A percentile compares a stretch with the other conserved stretches of the same genome.
These are phyloP conservation scores for Globisporangium rhizosaccharum DNA, from an alignment of 352 stramenopile genomes.

Conservation along the genomic window DNA sequence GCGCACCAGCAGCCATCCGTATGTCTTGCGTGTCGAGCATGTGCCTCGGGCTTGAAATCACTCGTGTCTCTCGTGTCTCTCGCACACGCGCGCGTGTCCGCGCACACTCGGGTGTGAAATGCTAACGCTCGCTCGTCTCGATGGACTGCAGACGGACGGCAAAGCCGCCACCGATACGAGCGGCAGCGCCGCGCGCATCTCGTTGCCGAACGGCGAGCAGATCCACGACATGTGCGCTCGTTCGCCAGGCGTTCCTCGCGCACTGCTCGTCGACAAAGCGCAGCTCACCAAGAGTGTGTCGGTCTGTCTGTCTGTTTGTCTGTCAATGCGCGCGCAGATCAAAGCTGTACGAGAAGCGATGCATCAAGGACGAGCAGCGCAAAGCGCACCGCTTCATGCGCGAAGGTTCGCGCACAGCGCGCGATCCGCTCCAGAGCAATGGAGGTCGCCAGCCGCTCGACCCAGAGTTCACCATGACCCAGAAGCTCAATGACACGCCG, in stretches of 20 bases:
- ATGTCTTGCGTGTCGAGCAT: background rate
- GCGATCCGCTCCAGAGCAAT: constrained; percentile 15
- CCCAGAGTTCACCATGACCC: constrained; percentile 28
- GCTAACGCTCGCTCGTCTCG: background rate
- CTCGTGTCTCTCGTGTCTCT: constrained; percentile 3
- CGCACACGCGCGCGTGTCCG: background rate
- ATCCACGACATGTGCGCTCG: constrained; percentile 62
- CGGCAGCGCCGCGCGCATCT: constrained; percentile 32
- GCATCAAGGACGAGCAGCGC: constrained; percentile 58
- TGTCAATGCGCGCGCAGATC: constrained; percentile 24
- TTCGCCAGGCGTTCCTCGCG: background rate
- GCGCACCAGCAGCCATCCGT: constrained; percentile 18
- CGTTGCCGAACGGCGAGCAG: constrained; percentile 55
- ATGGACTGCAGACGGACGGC: constrained; percentile 7
- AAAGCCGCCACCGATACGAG: background rate
- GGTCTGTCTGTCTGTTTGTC: background rate
- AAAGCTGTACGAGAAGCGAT: constrained; percentile 62
- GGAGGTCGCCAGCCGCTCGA: constrained; percentile 38
- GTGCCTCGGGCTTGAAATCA: background rate
- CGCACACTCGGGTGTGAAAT: background rate
- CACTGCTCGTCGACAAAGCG: background rate
- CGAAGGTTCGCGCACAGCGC: constrained; percentile 29
- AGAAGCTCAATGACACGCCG: constrained; percentile 42
- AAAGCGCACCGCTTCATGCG: constrained; percentile 48
- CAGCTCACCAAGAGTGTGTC: too few species aligned